Evolutionary conservation across 495 filamentous ascomycete species (phyloP).

Genomic region (Corynascus novoguineensis): DNA sequence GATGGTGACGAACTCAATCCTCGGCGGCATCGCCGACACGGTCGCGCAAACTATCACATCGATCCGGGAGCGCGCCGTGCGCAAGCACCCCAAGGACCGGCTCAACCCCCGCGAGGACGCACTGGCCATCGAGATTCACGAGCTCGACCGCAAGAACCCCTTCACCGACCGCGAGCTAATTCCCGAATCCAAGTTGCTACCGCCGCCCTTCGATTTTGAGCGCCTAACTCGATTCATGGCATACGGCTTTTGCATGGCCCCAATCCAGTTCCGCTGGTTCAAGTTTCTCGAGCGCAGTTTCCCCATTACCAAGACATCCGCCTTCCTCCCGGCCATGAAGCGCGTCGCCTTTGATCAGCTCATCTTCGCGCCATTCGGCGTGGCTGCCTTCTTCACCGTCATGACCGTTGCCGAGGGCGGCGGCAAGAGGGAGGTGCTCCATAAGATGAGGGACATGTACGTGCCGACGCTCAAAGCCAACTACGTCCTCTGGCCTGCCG

Average conservation of each 20-base stretch:
- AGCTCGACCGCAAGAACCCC: constrained; percentile 79
- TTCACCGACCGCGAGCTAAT: constrained; percentile 62
- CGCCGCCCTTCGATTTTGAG: constrained; percentile 92
- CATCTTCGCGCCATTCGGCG: constrained; percentile 89
- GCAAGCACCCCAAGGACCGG: constrained; percentile 43
- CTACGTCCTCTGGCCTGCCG: constrained; percentile 90
- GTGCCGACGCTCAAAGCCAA: constrained; percentile 92
- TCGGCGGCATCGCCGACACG: constrained; percentile 81
- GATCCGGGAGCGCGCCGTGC: constrained; percentile 60
- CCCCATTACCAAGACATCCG: constrained; percentile 72
- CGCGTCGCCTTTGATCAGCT: constrained; percentile 89
- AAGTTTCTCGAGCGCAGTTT: constrained; percentile 76
- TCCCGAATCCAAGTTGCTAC: constrained; percentile 53
- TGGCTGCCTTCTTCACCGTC: constrained; percentile 86
- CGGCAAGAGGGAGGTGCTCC: constrained; percentile 66
- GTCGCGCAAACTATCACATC: constrained; percentile 90
- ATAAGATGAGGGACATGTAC: constrained; percentile 92
- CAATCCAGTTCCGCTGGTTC: constrained; percentile 97
- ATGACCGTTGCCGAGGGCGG: constrained; percentile 97
- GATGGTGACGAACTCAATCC: constrained; percentile 95
- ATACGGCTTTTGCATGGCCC: constrained; percentile 93
- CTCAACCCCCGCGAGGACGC: constrained; percentile 57
- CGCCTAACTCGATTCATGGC: constrained; percentile 89
- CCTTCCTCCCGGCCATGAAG: constrained; percentile 75
- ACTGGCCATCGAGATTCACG: constrained; percentile 81